Base-by-base conservation (phyloP, 1,284 basidiomycete genomes). In the Grifola frondosa region DNA sequence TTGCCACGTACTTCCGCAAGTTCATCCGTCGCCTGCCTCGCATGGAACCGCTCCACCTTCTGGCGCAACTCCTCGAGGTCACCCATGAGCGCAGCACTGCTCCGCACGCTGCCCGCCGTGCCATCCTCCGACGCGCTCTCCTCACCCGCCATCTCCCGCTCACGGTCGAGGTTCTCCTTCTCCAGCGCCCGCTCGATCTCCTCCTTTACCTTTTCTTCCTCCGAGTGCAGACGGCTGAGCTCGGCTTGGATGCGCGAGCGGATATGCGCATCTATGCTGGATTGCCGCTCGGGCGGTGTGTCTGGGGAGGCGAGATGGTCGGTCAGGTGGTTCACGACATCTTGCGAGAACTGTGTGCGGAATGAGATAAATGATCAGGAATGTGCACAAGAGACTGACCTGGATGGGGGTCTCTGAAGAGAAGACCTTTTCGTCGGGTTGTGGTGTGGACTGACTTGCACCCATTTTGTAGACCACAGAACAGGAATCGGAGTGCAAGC, bases 131-230 rank as follows among this genome's bases (percentile, higher is more conserved):
- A 37, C 13, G 41, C 56, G 28, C 58, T 64, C 47, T 58, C 60
- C 26, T 68, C 69, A 30, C 72, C 75, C 6, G 74, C 71, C 70
- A 77, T 73, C 24, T 59, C 59, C 50, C 69, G 71, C 64, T 90
- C 88, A 44, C 74, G 73, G 63, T 89, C 84, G 34, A 90, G 62
- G 62, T 90, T 91, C 68, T 91, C 88, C 66, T 81, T 84, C 68
- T 89, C 84, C 28, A 91, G 68, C 4, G 83, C 84, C 28, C 59
- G 65, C 57, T 86, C 81, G 36, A 91, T 88, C 62, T 88, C 77
- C 40, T 69, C 66, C 30, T 74, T 76, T 4, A 90, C 81, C 17
- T 68, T 62, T 50, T 81, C 78, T 59, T 89, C 88, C 55, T 86
- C 78, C 29, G 72, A 68, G 31, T 76, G 80, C 49, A 91, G 67